Base-by-base conservation (phyloP, 768 basidiomycete genomes). In the Tylopilus rubrobrunneus region DNA sequence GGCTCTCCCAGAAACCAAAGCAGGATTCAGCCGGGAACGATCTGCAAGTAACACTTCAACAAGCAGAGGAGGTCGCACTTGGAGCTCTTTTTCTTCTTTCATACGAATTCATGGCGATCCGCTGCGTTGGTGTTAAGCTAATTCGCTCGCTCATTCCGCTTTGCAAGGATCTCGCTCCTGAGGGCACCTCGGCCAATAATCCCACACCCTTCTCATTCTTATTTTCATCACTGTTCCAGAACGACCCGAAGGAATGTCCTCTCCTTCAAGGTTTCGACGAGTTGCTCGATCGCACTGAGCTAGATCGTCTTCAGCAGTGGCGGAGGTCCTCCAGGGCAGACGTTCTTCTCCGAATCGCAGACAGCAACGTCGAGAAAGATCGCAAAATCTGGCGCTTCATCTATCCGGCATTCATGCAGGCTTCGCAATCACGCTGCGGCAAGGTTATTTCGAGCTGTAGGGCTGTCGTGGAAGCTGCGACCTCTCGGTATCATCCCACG, bases 81-180 rank as follows among this genome's bases (percentile, higher is more conserved):
- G 89, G 85, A 2, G 80, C 81, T 2, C 65, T 95, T 41, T 93
- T 95, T 65, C 71, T 95, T 48, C 74, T 94, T 51, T 76, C 86
- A 12, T 79, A 85, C 49, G 79, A 81, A 55, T 66, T 67, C 28
- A 67, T 74, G 46, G 54, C 72, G 3, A 78, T 89, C 9, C 80
- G 82, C 46, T 72, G 72, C 14, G 76, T 78, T 19, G 92, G 88
- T 1, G 78, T 86, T 29, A 83, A 83, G 64, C 73, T 87, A 15
- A 62, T 89, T 9, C 81, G 86, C 34, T 73, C 80, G 31, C 70
- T 91, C 41, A 77, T 80, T 14, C 66, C 70, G 1, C 63, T 89
- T 37, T 69, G 76, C 46, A 66, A 72, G 7, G 74, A 83, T 45
- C 54, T 86, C n/a, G 61, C 67, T 19, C 60, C 66, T 1, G 71